Conservation (phyloP, 257 asterid species). For the Forsythia viridissima region DNA sequence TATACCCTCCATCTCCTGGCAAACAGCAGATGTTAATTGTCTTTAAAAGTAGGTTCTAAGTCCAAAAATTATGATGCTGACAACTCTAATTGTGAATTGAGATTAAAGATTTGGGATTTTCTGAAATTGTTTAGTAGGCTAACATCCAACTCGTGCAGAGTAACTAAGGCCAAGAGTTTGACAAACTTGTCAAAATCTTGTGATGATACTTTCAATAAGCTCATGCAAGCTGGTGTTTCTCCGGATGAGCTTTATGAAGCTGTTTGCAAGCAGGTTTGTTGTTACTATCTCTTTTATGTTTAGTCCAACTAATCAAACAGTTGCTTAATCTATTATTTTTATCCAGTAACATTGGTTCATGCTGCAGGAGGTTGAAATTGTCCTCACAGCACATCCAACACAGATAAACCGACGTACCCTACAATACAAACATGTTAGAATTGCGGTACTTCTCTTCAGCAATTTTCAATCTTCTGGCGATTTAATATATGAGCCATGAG, state of each 20-base stretch:
- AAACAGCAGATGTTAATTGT: background rate
- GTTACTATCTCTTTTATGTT: slow-evolving; percentile 5
- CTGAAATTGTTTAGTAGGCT: slow-evolving; percentile 1
- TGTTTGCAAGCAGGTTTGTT: slow-evolving; percentile 86
- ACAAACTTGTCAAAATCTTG: slow-evolving; percentile 77
- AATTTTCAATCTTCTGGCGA: background rate
- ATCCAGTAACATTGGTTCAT: slow-evolving; percentile 16
- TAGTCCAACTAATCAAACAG: slow-evolving; percentile 7
- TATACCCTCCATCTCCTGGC: background rate
- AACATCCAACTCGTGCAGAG: slow-evolving; percentile 53
- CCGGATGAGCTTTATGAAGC: slow-evolving; percentile 78
- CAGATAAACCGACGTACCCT: slow-evolving; percentile 91
- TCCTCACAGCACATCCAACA: slow-evolving; percentile 98
- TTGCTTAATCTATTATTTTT: background rate
- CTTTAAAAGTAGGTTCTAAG: background rate
- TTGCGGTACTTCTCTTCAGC: slow-evolving; percentile 58
- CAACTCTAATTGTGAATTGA: background rate
- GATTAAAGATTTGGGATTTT: background rate
- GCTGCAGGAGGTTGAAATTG: slow-evolving; percentile 89
- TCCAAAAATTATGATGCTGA: background rate
- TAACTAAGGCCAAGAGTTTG: slow-evolving; percentile 63
- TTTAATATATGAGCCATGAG: background rate
- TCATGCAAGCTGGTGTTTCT: slow-evolving; percentile 76
- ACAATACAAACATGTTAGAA: slow-evolving; percentile 93
- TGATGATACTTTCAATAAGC: slow-evolving; percentile 83